Percentiles rank a stretch among this genome's conserved stretches.
phyloP scores from a whole-genome alignment of 768 basidiomycete species.

The Myochromella boudieri region DNA sequence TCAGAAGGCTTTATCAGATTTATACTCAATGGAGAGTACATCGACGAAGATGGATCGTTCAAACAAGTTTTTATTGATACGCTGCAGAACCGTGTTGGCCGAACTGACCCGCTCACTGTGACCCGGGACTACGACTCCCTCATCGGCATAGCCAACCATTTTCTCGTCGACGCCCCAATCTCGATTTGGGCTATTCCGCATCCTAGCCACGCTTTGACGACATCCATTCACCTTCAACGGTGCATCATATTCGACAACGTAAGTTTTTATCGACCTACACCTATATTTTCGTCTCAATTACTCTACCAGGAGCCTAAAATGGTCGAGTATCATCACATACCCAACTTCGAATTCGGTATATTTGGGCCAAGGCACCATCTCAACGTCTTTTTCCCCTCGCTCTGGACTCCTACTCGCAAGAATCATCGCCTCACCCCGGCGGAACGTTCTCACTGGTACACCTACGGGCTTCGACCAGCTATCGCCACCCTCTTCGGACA shows the following conservation, averaged over 20 bases:
- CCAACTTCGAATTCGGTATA: slow-evolving; percentile 25
- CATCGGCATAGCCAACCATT: slow-evolving; percentile 11
- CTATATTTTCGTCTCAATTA: background rate
- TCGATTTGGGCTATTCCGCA: slow-evolving; percentile 6
- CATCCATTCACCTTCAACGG: slow-evolving; percentile 7
- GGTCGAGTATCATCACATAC: slow-evolving; percentile 23
- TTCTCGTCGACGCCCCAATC: slow-evolving; percentile 8
- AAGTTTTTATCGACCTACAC: background rate
- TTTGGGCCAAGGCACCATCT: slow-evolving; percentile 19
- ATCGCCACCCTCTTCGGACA: slow-evolving; percentile 7
- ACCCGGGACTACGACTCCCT: slow-evolving; percentile 21
- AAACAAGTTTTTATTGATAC: slow-evolving; percentile 3
- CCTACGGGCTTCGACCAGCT: slow-evolving; percentile 24
- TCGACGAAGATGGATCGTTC: background rate
- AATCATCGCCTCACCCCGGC: slow-evolving; percentile 7
- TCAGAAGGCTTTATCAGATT: no score
- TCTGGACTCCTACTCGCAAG: slow-evolving; percentile 12
- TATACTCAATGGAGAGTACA: no score
- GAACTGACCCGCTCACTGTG: background rate
- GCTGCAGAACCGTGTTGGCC: background rate
- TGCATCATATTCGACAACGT: background rate
- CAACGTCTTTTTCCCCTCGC: slow-evolving; percentile 24
- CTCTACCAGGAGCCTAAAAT: background rate
- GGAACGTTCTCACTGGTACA: slow-evolving; percentile 19
- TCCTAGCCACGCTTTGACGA: background rate